These are phyloP conservation scores for Entomortierella parvispora DNA, from an alignment of 192 early-diverging fungal genomes.

Conservation along the genomic window DNA sequence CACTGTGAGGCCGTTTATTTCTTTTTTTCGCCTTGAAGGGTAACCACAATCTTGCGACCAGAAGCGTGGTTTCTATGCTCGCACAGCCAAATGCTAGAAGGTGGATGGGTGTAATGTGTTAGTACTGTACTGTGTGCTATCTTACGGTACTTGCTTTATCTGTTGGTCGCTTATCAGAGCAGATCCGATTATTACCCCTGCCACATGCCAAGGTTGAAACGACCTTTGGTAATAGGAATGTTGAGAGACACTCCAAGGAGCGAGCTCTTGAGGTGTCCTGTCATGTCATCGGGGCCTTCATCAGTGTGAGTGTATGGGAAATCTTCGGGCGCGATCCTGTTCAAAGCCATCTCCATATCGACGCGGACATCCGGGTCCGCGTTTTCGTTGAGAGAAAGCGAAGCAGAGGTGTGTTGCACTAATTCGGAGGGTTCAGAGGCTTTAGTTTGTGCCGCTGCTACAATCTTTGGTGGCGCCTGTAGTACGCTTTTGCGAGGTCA, in stretches of 20 bases:
- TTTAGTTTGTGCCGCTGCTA: too few relatives aligned
- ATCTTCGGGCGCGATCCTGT: slow-evolving; percentile 84
- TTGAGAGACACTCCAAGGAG: slow-evolving; percentile 85
- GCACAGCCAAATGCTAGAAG: slow-evolving; percentile 73
- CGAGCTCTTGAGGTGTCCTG: slow-evolving; percentile 88
- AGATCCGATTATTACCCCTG: slow-evolving; percentile 67
- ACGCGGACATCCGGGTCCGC: slow-evolving; percentile 77
- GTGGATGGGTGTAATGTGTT: not conserved
- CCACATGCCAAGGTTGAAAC: slow-evolving; percentile 85
- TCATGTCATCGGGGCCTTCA: slow-evolving; percentile 93
- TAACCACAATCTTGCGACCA: slow-evolving; percentile 73
- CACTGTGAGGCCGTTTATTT: slow-evolving; percentile 10
- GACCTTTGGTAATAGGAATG: slow-evolving; percentile 86
- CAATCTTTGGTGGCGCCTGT: too few relatives aligned
- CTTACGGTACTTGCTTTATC: too few relatives aligned
- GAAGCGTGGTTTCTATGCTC: slow-evolving; percentile 76
- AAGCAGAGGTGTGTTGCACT: slow-evolving; percentile 93
- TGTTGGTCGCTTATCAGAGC: too few relatives aligned
- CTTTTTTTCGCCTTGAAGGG: slow-evolving; percentile 78
- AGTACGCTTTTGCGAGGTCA: too few relatives aligned
- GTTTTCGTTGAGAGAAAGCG: slow-evolving; percentile 91
- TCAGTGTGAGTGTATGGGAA: slow-evolving; percentile 83
- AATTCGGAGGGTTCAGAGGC: too few relatives aligned
- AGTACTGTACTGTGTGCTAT: too few relatives aligned
- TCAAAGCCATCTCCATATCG: slow-evolving; percentile 90